Evolutionary conservation across 2,329 filamentous ascomycete genomes (phyloP).

Genomic region (Fusarium sp.): DNA sequence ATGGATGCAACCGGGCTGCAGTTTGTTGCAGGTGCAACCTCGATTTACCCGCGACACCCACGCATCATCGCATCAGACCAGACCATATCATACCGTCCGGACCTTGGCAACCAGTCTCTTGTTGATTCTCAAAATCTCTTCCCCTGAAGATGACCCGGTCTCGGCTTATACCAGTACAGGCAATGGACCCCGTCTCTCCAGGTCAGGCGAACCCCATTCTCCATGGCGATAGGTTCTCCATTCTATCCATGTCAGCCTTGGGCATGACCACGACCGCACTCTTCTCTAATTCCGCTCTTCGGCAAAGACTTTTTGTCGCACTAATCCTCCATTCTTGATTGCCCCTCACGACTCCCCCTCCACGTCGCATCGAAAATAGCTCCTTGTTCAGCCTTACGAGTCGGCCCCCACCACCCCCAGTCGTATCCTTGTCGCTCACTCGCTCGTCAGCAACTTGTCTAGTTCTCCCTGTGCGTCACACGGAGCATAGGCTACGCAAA

Average conservation of each 20-base stretch:
- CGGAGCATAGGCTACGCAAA: slow-evolving; percentile 20
- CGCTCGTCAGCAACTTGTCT: slow-evolving; percentile 24
- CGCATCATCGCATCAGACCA: neutral
- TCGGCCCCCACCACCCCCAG: slow-evolving; percentile 34
- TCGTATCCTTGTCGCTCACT: slow-evolving; percentile 31
- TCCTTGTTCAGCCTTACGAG: slow-evolving; percentile 46
- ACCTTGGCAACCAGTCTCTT: neutral
- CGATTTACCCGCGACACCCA: neutral
- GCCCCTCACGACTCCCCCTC: slow-evolving; percentile 3
- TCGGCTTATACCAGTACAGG: slow-evolving; percentile 34
- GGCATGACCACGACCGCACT: slow-evolving; percentile 7
- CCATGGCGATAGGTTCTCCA: neutral
- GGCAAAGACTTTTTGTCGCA: slow-evolving; percentile 10
- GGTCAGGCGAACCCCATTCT: slow-evolving; percentile 7
- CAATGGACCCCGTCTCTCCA: slow-evolving; percentile 17
- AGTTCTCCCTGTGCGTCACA: slow-evolving; percentile 13
- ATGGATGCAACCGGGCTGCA: neutral
- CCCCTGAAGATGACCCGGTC: slow-evolving; percentile 9
- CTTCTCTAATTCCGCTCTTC: slow-evolving; percentile 24
- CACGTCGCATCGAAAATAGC: slow-evolving; percentile 27
- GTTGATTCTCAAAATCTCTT: neutral
- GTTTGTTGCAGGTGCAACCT: slow-evolving; percentile 7
- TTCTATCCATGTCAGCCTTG: slow-evolving; percentile 11
- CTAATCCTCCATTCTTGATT: slow-evolving; percentile 9
- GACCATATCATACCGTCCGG: neutral